These are phyloP conservation scores for Ambispora gerdemannii DNA, from an alignment of 192 early-diverging fungal species.

Conservation along the genomic window DNA sequence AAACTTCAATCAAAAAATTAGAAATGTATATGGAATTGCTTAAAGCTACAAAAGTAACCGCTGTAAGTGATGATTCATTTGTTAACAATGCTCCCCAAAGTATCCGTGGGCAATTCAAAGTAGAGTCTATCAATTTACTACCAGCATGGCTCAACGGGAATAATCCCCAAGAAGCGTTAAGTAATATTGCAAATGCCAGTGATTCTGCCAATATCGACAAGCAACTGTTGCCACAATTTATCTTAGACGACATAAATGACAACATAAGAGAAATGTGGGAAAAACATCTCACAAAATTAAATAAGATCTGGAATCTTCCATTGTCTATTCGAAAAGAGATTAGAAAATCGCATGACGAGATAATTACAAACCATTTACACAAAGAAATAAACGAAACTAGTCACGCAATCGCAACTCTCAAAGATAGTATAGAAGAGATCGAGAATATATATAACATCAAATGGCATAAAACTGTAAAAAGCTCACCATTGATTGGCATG, in stretches of 20 bases:
- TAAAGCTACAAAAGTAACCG: neutral
- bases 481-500: neutral
- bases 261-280: too few relatives aligned
- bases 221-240: too few relatives aligned
- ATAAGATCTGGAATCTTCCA: too few relatives aligned
- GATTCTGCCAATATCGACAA: too few relatives aligned
- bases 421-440: neutral
- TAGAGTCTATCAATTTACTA: too few relatives aligned
- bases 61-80: neutral
- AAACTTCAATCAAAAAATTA: neutral
- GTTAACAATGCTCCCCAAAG: neutral
- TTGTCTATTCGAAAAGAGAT: too few relatives aligned
- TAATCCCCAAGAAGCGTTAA: too few relatives aligned
- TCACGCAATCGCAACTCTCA: neutral
- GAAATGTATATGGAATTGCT: neutral
- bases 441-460: neutral
- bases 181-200: too few relatives aligned
- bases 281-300: too few relatives aligned
- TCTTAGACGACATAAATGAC: too few relatives aligned
- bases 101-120: neutral
- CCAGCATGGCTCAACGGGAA: too few relatives aligned
- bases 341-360: too few relatives aligned
- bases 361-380: neutral
- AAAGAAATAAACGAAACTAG: neutral
- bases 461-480: neutral